These are phyloP conservation scores for Neonectria neomacrospora DNA, from an alignment of 2,329 filamentous ascomycete genomes.

Conservation along the genomic window DNA sequence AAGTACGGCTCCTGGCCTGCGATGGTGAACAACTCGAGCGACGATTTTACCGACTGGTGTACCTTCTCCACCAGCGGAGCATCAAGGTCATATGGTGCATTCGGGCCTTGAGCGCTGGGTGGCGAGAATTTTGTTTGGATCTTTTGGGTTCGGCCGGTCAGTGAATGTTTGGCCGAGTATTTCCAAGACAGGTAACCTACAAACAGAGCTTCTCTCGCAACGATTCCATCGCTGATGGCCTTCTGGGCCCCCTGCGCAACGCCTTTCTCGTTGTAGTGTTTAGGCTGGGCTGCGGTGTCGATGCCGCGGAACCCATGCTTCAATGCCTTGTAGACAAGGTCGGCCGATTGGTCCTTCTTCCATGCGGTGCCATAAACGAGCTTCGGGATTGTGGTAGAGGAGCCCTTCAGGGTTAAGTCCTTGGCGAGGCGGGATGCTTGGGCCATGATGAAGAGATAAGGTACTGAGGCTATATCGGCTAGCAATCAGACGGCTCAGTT, in stretches of 20 bases:
- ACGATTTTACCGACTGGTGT: slow-evolving; percentile 72
- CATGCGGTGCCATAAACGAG: slow-evolving; percentile 86
- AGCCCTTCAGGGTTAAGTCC: slow-evolving; percentile 48
- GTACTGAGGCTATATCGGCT: not conserved
- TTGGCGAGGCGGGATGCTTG: slow-evolving; percentile 48
- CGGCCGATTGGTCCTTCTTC: slow-evolving; percentile 76
- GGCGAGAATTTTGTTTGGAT: slow-evolving; percentile 88
- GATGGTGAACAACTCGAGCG: slow-evolving; percentile 70
- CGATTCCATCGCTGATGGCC: slow-evolving; percentile 68
- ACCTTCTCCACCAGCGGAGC: slow-evolving; percentile 73
- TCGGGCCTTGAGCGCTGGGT: slow-evolving; percentile 68
- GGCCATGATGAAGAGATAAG: slow-evolving; percentile 28
- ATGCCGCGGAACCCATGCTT: slow-evolving; percentile 76
- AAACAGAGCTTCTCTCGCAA: slow-evolving; percentile 69
- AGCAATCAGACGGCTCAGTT: not conserved
- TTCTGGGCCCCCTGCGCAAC: slow-evolving; percentile 74
- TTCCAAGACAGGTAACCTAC: slow-evolving; percentile 54
- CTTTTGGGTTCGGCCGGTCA: slow-evolving; percentile 49
- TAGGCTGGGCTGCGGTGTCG: slow-evolving; percentile 82
- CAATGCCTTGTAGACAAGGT: slow-evolving; percentile 76
- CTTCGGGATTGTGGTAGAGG: slow-evolving; percentile 57
- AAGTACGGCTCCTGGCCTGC: slow-evolving; percentile 60
- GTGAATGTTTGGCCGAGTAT: not conserved
- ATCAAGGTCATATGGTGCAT: slow-evolving; percentile 69
- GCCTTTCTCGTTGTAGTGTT: slow-evolving; percentile 79